phyloP scores from a whole-genome alignment of 371 early-diverging fungal genomes.

The Rhizopus sp. region DNA sequence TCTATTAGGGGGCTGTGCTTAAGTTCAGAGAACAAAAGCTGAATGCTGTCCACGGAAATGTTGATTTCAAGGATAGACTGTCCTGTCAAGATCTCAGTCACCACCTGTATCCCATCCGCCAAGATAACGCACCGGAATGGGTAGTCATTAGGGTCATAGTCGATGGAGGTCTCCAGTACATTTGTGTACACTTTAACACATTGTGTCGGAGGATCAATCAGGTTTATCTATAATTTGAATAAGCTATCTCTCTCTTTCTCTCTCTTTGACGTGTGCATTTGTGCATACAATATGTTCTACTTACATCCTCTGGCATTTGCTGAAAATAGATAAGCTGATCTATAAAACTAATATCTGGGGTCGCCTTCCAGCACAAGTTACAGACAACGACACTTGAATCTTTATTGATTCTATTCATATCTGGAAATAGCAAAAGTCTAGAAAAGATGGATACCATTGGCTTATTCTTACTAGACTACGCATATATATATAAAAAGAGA shows the following conservation, averaged over 20 bases:
- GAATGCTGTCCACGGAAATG: constrained; percentile 36
- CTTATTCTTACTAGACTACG: constrained; percentile 33
- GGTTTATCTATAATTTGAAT: constrained; percentile 31
- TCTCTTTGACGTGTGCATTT: neutral
- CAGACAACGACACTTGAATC: constrained; percentile 52
- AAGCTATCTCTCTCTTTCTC: too few relatives aligned
- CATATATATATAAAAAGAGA: neutral
- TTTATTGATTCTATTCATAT: constrained; percentile 50
- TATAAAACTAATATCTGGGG: constrained; percentile 37
- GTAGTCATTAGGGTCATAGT: constrained; percentile 54
- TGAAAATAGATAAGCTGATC: constrained; percentile 49
- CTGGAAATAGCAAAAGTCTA: constrained; percentile 39
- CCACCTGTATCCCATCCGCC: constrained; percentile 58
- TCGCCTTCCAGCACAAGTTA: constrained; percentile 52
- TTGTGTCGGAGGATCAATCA: constrained; percentile 51
- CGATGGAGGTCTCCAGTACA: constrained; percentile 51
- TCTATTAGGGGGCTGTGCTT: neutral
- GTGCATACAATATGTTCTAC: too few relatives aligned
- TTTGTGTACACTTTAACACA: constrained; percentile 51
- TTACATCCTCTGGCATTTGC: constrained; percentile 48
- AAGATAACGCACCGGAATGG: constrained; percentile 50
- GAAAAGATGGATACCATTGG: constrained; percentile 60
- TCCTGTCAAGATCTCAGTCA: constrained; percentile 52
- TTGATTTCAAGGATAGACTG: constrained; percentile 52
- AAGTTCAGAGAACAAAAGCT: constrained; percentile 20